Percentiles rank a stretch among this genome's conserved stretches.
Evolutionary conservation across 1,284 basidiomycete species (phyloP).

Genomic region (Austroboletus niveus): DNA sequence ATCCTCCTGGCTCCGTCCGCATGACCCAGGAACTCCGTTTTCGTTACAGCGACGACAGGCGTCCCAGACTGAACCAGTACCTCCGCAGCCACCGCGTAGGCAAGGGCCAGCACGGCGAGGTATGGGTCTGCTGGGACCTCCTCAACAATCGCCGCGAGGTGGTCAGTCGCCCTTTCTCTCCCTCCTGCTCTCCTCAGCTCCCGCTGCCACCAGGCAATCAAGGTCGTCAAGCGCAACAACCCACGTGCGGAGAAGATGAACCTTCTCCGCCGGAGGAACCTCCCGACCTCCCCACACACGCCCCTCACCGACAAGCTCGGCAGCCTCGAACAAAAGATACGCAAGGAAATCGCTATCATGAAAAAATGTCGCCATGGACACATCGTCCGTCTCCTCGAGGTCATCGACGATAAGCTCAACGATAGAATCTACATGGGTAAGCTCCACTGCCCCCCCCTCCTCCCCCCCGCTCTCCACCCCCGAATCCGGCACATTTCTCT

Average conservation of each 20-base stretch:
- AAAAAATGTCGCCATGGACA: conserved; percentile 93
- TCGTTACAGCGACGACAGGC: conserved; percentile 37
- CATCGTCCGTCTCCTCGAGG: conserved; percentile 89
- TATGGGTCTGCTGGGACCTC: conserved; percentile 69
- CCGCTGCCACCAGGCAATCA: conserved; percentile 65
- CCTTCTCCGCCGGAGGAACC: conserved; percentile 53
- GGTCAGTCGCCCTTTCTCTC: conserved; percentile 33
- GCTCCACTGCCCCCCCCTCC: conserved; percentile 29
- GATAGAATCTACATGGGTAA: conserved; percentile 93
- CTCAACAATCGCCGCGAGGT: conserved; percentile 38
- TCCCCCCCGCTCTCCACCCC: conserved; percentile 8
- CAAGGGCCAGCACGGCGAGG: conserved; percentile 80
- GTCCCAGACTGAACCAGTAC: conserved; percentile 78
- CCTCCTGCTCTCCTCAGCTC: conserved; percentile 5
- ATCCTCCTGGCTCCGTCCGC: conserved; percentile 50
- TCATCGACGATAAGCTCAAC: conserved; percentile 90
- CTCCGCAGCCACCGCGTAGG: conserved; percentile 69
- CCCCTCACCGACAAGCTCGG: conserved; percentile 59
- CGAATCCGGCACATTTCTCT: conserved; percentile 13
- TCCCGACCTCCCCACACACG: conserved; percentile 51
- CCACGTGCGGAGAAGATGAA: conserved; percentile 55
- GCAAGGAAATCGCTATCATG: conserved; percentile 96
- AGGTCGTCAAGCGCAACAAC: conserved; percentile 69
- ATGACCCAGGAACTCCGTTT: conserved; percentile 55
- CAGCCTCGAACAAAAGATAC: conserved; percentile 79